Evolutionary conservation across 202 grass and related monocot species (phyloP).

Genomic region (Alloteropsis angusta): DNA sequence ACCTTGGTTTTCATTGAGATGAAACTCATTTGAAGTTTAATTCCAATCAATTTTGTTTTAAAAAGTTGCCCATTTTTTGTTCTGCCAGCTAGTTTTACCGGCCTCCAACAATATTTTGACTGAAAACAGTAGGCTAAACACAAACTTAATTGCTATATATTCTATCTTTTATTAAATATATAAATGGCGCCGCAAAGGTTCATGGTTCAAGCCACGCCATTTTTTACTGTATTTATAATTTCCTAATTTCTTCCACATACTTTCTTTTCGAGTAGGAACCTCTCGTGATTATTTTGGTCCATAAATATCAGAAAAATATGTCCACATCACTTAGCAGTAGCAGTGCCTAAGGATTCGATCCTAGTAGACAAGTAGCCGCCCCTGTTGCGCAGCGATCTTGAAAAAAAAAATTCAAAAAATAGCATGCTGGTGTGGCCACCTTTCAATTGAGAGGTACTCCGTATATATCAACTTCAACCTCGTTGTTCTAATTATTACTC

Average conservation of each 20-base stretch:
- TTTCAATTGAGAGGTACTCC: not conserved
- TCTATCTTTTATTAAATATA: too few species aligned
- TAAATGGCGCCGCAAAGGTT: too few species aligned
- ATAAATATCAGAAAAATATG: not conserved
- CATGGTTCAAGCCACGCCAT: too few species aligned
- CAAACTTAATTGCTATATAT: too few species aligned
- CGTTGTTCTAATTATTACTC: not conserved
- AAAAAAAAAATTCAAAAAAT: not conserved
- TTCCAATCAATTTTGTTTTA: too few species aligned
- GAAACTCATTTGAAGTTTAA: too few species aligned
- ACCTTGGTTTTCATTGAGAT: too few species aligned
- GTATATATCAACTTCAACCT: not conserved
- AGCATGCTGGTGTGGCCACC: not conserved
- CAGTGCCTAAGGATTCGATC: not conserved
- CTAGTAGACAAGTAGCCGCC: not conserved
- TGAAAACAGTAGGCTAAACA: too few species aligned
- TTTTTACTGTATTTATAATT: too few species aligned
- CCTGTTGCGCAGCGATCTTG: not conserved
- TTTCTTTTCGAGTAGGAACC: not conserved
- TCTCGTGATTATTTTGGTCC: not conserved
- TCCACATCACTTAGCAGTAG: not conserved
- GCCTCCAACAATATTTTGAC: too few species aligned
- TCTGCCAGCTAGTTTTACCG: too few species aligned
- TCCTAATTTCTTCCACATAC: not conserved
- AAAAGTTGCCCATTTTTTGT: too few species aligned